These are phyloP conservation scores for Graphiopsis chlorocephala DNA, from an alignment of 2,329 filamentous ascomycete genomes.

Conservation along the genomic window DNA sequence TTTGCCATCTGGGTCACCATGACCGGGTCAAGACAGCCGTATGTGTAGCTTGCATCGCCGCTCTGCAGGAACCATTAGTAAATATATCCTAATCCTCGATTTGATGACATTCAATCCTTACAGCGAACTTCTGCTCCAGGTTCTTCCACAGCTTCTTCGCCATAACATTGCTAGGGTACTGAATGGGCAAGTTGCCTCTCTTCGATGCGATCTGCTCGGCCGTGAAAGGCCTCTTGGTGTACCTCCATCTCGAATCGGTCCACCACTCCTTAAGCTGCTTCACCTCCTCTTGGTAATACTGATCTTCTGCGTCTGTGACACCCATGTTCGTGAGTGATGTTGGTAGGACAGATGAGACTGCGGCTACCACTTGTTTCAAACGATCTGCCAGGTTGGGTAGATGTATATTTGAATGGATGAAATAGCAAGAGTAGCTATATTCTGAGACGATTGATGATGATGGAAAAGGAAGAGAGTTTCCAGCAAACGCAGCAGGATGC, in stretches of 20 bases:
- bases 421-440: neutral
- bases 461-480: neutral
- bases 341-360: conserved; percentile 29
- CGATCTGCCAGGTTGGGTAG: conserved; percentile 33
- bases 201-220: conserved; percentile 97
- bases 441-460: neutral
- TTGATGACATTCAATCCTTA: conserved; percentile 42
- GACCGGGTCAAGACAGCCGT: conserved; percentile 94
- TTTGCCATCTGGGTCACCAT: conserved; percentile 99
- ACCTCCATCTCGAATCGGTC: conserved; percentile 84
- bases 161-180: conserved; percentile 85
- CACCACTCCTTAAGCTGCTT: conserved; percentile 91
- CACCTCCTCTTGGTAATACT: conserved; percentile 77
- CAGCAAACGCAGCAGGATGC: neutral
- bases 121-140: conserved; percentile 81
- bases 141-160: conserved; percentile 94
- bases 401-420: neutral
- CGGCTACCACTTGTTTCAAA: conserved; percentile 33
- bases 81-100: neutral
- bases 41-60: conserved; percentile 86
- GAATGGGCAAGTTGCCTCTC: conserved; percentile 83
- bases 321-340: conserved; percentile 27
- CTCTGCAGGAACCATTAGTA: conserved; percentile 50
- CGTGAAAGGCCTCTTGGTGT: conserved; percentile 89
- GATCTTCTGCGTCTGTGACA: conserved; percentile 61